Evolutionary conservation across 257 asterid species (phyloP).

Genomic region (Solanum bukasovii): DNA sequence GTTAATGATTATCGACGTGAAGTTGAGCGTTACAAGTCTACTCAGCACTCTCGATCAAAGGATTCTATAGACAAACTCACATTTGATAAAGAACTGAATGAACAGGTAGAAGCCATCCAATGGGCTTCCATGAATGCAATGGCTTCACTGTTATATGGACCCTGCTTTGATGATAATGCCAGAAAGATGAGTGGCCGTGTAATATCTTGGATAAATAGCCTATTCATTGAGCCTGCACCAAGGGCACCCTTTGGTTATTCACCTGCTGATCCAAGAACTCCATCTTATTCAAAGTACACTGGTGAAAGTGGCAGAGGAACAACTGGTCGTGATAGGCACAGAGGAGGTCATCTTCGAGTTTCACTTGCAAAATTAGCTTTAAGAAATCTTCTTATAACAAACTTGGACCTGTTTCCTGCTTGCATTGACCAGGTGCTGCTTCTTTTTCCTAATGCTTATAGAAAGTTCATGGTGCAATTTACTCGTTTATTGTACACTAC

Average conservation of each 20-base stretch:
- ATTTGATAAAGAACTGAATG: constrained; percentile 85
- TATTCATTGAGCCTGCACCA: constrained; percentile 94
- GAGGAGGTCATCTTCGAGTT: constrained; percentile 92
- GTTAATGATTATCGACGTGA: constrained; percentile 92
- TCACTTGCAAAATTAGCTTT: constrained; percentile 89
- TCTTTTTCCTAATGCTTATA: neutral
- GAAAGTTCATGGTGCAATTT: neutral
- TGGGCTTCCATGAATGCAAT: constrained; percentile 99
- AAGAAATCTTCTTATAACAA: constrained; percentile 89
- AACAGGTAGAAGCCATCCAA: constrained; percentile 97
- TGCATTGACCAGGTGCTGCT: constrained; percentile 82
- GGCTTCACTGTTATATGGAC: constrained; percentile 96
- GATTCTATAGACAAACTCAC: constrained; percentile 92
- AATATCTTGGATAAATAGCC: constrained; percentile 96
- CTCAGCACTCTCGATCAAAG: constrained; percentile 91
- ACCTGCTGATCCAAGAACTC: constrained; percentile 99
- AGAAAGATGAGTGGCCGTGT: constrained; percentile 99
- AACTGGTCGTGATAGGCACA: constrained; percentile 81
- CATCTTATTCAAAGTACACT: constrained; percentile 68
- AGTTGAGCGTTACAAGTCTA: constrained; percentile 95
- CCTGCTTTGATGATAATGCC: constrained; percentile 97
- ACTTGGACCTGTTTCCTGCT: constrained; percentile 95
- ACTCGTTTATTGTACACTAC: neutral
- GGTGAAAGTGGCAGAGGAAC: constrained; percentile 86
- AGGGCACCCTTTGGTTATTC: constrained; percentile 97